Evolutionary conservation across 768 basidiomycete species (phyloP).

Genomic region (Naganishia antarctica): DNA sequence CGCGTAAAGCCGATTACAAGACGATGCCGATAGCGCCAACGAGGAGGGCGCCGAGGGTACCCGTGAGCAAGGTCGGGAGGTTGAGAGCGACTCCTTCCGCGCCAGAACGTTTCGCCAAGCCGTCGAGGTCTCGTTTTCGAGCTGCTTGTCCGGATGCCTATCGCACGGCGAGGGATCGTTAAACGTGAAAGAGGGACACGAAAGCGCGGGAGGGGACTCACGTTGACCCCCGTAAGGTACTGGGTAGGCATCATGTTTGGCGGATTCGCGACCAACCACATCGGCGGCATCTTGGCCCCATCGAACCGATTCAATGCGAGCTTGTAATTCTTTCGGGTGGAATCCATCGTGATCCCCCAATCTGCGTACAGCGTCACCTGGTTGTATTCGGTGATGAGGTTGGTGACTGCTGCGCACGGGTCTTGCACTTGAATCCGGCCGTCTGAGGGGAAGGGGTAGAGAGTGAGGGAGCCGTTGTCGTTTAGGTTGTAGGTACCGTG

Average conservation of each 20-base stretch:
- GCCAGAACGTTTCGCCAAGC: background rate
- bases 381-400: conserved; percentile 81
- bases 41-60: background rate
- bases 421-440: conserved; percentile 94
- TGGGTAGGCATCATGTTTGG: conserved; percentile 84
- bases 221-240: conserved; percentile 55
- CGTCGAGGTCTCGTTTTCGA: background rate
- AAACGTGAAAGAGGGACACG: background rate
- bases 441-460: conserved; percentile 67
- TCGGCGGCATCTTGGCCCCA: conserved; percentile 67
- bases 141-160: conserved; percentile 19
- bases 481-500: conserved; percentile 72
- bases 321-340: conserved; percentile 57
- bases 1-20: background rate
- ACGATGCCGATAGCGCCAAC: background rate
- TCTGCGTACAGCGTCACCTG: conserved; percentile 52
- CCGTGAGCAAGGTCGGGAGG: background rate
- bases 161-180: too few species aligned
- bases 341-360: conserved; percentile 73
- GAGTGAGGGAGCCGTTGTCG: conserved; percentile 71
- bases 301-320: conserved; percentile 75
- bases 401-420: conserved; percentile 80
- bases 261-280: conserved; percentile 54
- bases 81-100: background rate
- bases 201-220: conserved; percentile 30